These are phyloP conservation scores for Harrya chromipes DNA, from an alignment of 768 basidiomycete genomes.

Conservation along the genomic window DNA sequence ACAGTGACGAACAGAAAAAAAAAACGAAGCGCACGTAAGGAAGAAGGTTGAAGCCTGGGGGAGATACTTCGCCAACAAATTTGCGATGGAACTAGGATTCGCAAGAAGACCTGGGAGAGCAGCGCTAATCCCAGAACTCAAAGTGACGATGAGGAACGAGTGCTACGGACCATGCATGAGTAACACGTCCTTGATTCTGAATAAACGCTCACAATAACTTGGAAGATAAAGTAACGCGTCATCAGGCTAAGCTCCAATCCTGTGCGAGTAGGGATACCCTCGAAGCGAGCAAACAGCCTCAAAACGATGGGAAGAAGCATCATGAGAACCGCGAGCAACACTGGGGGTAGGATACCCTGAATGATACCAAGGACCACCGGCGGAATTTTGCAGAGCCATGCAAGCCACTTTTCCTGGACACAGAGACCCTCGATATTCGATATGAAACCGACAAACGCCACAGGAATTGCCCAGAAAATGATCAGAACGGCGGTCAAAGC, in stretches of 20 bases:
- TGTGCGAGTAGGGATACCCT: constrained; percentile 85
- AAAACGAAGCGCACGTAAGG: constrained; percentile 55
- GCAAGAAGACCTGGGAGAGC: constrained; percentile 60
- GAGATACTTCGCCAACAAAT: constrained; percentile 70
- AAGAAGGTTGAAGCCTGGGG: constrained; percentile 89
- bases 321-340: constrained; percentile 86
- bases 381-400: constrained; percentile 80
- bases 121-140: constrained; percentile 79
- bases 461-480: constrained; percentile 85
- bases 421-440: constrained; percentile 80
- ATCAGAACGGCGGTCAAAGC: constrained; percentile 76
- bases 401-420: constrained; percentile 61
- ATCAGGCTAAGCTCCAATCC: constrained; percentile 88
- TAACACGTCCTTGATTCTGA: neutral
- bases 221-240: constrained; percentile 90
- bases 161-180: constrained; percentile 48
- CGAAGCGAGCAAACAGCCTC: constrained; percentile 74
- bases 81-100: constrained; percentile 68
- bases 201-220: constrained; percentile 68
- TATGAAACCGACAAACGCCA: constrained; percentile 80
- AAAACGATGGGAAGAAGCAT: constrained; percentile 84
- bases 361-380: constrained; percentile 72
- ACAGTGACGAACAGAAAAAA: neutral
- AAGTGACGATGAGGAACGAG: constrained; percentile 88
- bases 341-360: constrained; percentile 84